Percentiles rank a stretch among this genome's conserved stretches.
phyloP scores from a whole-genome alignment of 192 early-diverging fungal species.

The Podochytrium sp. region DNA sequence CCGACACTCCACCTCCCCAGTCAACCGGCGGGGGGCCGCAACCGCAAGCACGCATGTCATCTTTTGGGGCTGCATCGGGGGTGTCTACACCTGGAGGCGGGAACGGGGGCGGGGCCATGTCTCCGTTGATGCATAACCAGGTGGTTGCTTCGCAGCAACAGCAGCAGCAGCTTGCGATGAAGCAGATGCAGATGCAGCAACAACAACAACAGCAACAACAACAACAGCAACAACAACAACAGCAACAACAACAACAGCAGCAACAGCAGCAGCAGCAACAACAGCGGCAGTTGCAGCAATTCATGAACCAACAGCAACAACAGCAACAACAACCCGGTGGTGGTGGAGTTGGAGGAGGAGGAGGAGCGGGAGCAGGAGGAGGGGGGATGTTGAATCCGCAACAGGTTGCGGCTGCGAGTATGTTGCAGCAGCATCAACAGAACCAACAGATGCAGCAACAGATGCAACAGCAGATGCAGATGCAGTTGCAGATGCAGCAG shows the following conservation, averaged over 20 bases:
- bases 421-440: background rate
- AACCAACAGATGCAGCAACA: background rate
- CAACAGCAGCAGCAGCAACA: constrained; percentile 16
- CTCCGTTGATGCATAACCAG: background rate
- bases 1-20: background rate
- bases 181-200: constrained; percentile 15
- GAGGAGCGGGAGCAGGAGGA: no score
- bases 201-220: constrained; percentile 17
- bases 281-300: constrained; percentile 11
- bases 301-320: constrained; percentile 11
- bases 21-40: background rate
- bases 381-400: no score
- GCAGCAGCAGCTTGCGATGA: background rate
- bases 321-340: background rate
- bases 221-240: background rate
- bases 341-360: background rate
- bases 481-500: background rate
- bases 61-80: background rate
- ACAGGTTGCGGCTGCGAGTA: background rate
- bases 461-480: background rate
- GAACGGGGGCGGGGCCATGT: background rate
- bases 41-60: background rate
- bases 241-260: background rate
- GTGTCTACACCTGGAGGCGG: background rate
- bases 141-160: background rate